Evolutionary conservation across 2,329 filamentous ascomycete species (phyloP), one percentile per base, ranked within the genome.

Genomic region (Didymella keratinophila): DNA sequence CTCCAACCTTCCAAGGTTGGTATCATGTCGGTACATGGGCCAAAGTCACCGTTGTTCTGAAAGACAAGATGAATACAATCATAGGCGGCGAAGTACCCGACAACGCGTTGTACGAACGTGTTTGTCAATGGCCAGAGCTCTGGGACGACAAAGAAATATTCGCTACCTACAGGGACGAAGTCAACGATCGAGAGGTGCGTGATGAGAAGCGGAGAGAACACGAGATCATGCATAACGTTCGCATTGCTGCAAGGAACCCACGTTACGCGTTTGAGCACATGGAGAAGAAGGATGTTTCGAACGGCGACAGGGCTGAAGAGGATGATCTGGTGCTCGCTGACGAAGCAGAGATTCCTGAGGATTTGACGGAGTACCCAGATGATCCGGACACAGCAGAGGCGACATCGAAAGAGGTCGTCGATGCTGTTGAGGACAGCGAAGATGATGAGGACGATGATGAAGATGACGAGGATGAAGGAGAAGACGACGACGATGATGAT

Each of bases 41-140:
- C 43, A 97, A 97, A 72, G 88, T 89, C 43, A 93, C 93, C 69
- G 87, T 90, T 2, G 88, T 96, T 64, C 93, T 97, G 89, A 92
- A 93, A 72, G 88, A 89, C 47, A 97, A 96, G 78, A 88, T 97
- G 70, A 75, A 76, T 41, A 72, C 66, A 18, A 73, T 81, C 16
- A 70, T 79, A 41, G 63, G 64, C 4, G 76, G 76, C 5, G 67
- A 73, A n/a, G 63, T 63, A 30, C 72, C 72, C 20, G 69, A 76
- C 27, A 57, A 74, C 28, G 50, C 63, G 18, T 52, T 73, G 32
- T 77, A 76, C 54, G 56, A 70, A 14, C 71, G 72, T n/a, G 57
- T 76, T 30, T 39, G 69, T 18, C 44, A 63, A 1, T 76, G 74
- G 74, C 74, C 75, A 3, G 71, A 75, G 30, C 34, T 68, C 6